Evolutionary conservation across 257 asterid species (phyloP).

Genomic region (Petrea volubilis): DNA sequence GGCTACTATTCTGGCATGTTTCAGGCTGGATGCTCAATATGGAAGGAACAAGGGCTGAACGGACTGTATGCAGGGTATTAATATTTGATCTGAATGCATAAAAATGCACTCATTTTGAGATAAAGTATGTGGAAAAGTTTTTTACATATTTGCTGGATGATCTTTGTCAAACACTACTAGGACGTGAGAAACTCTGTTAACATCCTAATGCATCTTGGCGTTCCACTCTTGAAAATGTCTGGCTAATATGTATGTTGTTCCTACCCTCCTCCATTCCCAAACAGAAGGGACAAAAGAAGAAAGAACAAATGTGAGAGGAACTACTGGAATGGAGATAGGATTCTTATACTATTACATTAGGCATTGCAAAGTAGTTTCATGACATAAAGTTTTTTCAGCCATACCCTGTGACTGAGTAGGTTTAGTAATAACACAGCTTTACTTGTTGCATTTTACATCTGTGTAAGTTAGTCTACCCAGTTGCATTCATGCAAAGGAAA

Average conservation of each 20-base stretch:
- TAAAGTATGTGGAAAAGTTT: background rate
- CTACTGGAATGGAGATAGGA: background rate
- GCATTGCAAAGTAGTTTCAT: background rate
- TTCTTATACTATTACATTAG: background rate
- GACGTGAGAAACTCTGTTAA: background rate
- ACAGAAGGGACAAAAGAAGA: background rate
- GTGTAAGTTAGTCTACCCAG: background rate
- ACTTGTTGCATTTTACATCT: background rate
- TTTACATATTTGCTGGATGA: background rate
- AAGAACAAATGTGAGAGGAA: background rate
- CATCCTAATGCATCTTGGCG: background rate
- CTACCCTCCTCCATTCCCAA: background rate
- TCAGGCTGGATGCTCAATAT: constrained; percentile 82
- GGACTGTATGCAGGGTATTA: constrained; percentile 83
- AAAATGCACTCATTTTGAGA: background rate
- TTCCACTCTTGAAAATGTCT: background rate
- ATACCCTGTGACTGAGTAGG: background rate
- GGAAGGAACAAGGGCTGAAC: constrained; percentile 77
- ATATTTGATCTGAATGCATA: background rate
- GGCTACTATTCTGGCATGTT: constrained; percentile 83
- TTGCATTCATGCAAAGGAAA: background rate
- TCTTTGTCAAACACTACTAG: background rate
- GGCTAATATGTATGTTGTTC: background rate
- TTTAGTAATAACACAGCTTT: background rate
- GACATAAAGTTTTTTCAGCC: background rate